Base-by-base conservation (phyloP, 495 filamentous ascomycete species). In the Talaromyces stipitatus region DNA sequence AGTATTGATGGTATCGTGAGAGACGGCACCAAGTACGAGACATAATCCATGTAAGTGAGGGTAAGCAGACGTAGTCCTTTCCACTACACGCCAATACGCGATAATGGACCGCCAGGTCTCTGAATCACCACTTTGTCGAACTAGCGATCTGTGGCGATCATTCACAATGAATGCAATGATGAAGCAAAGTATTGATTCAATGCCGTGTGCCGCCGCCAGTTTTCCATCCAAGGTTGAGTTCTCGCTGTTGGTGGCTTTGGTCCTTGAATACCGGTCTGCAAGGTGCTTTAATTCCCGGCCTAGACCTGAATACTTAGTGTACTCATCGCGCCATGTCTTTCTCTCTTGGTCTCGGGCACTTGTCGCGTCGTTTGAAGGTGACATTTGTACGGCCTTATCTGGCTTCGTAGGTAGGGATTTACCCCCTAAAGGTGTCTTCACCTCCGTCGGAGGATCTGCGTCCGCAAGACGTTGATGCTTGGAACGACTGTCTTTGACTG, bases 251-350 rank as follows among this genome's bases (percentile, higher is more conserved):
- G 46, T 22, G 14, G 56, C 48, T 30, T 38, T 58, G 24, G 51
- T 28, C 41, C 55, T 61, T 16, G 67, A 71, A 51, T 71, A 67
- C 27, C 66, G 68, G 41, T 79, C 75, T 8, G 73, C 72, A 0
- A 71, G 70, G 62, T 80, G 75, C 58, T 81, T 81, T 32, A 80
- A 56, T 52, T 79, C 73, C 45, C 74, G 74, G 6, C 74, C 78
- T 16, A 78, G 59, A 11, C 62, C 69, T 4, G 63, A 59, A 43
- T 74, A 72, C 47, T 70, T 78, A 26, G 69, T 68, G 41, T 68
- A 74, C 56, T 81, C 76, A 23, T 75, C 69, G 38, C 69, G 72
- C 74, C 75, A 80, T 20, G 66, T 64, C 43, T 72, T 64, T 22
- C 69, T 69, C 27, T 78, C 76, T 18, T 66, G 61, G 55, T 66